Percentiles rank a stretch among this genome's conserved stretches.
phyloP scores from a whole-genome alignment of 768 basidiomycete species.

The Tephrocybe sp. region DNA sequence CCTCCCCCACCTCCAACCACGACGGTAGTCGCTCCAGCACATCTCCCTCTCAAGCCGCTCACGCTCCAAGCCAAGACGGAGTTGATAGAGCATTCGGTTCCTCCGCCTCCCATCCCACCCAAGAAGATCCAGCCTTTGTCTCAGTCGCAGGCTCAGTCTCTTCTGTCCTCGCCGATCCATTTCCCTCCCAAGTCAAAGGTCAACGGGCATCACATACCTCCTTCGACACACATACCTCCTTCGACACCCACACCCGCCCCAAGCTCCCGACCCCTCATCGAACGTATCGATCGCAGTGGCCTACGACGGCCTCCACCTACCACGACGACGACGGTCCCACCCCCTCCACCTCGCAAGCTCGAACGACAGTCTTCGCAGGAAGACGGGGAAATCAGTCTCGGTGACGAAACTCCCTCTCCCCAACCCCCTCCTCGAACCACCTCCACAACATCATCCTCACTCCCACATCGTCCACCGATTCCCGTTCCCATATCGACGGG shows the following conservation, averaged over 20 bases:
- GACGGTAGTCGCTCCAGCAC: not conserved
- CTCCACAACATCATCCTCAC: not conserved
- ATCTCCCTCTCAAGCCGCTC: not conserved
- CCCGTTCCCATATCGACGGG: conserved; percentile 32
- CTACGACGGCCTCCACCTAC: too few relatives aligned
- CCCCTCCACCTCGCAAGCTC: not conserved
- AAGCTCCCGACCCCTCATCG: conserved; percentile 5
- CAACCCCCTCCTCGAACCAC: conserved; percentile 3
- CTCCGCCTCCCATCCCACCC: not conserved
- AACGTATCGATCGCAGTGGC: conserved; percentile 2
- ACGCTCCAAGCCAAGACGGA: conserved; percentile 20
- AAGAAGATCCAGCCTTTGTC: not conserved
- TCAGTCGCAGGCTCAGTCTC: too few relatives aligned
- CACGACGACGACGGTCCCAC: conserved; percentile 3
- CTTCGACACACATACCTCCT: too few relatives aligned
- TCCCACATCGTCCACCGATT: conserved; percentile 42
- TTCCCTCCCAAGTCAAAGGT: too few relatives aligned
- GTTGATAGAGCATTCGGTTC: conserved; percentile 17
- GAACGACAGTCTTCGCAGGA: conserved; percentile 42
- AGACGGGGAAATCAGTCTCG: conserved; percentile 49
- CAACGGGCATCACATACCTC: not conserved
- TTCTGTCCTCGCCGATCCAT: too few relatives aligned
- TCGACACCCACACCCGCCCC: too few relatives aligned
- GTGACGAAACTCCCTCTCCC: conserved; percentile 16
- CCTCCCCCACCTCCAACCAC: not conserved